Base-by-base conservation (phyloP, 2,329 filamentous ascomycete species). In the Lomentospora prolificans region DNA sequence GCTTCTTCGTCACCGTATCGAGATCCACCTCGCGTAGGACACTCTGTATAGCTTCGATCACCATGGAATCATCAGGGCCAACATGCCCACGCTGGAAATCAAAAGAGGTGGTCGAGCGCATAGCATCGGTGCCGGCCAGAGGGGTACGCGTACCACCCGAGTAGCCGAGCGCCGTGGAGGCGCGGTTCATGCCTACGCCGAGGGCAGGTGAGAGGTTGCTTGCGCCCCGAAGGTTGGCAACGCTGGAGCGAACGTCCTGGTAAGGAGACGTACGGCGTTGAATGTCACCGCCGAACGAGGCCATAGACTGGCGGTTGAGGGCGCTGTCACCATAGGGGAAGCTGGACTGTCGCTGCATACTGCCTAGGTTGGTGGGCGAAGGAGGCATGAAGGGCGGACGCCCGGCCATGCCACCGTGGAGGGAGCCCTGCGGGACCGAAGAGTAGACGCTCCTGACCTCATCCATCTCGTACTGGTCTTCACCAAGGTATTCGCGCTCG, bases 1-100 rank as follows among this genome's bases (percentile, higher is more conserved):
- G 92, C 75, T 99, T 99, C 84, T 97, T 99, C 5, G 94, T 99
- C 51, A 97, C 89, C n/a, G 81, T 92, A 68, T 99, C 94, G 44
- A 99, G 77, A 69, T 99, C 92, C 0, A 96, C 90, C 65, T 96
- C 92, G 14, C 78, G 73, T 59, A 99, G 76, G 63, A 94, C 94
- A 53, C 79, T 76, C 64, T 90, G 87, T 59, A 97, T 92, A 1
- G 89, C 87, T 59, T 95, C 88, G 17, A 89, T 79, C 61, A 99
- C 96, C 58, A 83, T 80, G 50, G 75, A 76, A 64, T 97, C 91
- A 61, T 87, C 89, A 0, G 90, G 88, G 0, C 89, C 90, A 24
- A 74, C 75, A 56, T 75, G 69, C 48, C 75, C 75, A 19, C 78
- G 72, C 62, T 82, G 78, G 69, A 84, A 85, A 67, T 85, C 81